A percentile compares a stretch with the other conserved stretches of the same genome.
Evolutionary conservation across 805 yeast species (phyloP).

Genomic region (Grigorovia humatica): DNA sequence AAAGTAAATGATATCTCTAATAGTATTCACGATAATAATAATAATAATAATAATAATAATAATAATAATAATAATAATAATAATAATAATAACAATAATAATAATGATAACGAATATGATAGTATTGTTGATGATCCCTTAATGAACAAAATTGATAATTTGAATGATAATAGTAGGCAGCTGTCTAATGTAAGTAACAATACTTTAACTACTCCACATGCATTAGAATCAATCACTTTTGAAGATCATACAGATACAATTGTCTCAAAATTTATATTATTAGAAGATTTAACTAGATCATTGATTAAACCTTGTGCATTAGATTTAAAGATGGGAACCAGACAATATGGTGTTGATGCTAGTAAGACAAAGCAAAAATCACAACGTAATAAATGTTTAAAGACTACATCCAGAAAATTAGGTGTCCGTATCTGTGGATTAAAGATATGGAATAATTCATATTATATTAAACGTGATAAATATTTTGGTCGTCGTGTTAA

Average conservation of each 20-base stretch:
- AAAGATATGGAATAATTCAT: constrained; percentile 61
- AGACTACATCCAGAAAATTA: constrained; percentile 67
- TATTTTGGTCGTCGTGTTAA: constrained; percentile 78
- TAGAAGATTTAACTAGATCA: constrained; percentile 84
- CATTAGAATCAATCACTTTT: constrained; percentile 7
- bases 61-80: not conserved
- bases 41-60: not conserved
- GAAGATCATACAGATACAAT: constrained; percentile 18
- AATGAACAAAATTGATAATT: too few species aligned
- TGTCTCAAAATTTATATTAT: constrained; percentile 54
- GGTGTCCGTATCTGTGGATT: constrained; percentile 95
- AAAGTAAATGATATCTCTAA: not conserved
- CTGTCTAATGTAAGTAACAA: too few species aligned
- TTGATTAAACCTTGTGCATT: constrained; percentile 81
- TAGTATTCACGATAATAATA: not conserved
- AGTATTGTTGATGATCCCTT: not conserved
- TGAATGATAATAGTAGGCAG: too few species aligned
- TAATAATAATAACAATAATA: not conserved
- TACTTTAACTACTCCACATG: not conserved
- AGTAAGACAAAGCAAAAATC: constrained; percentile 56
- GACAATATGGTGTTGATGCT: constrained; percentile 97
- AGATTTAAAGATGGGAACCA: constrained; percentile 95
- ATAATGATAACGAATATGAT: not conserved
- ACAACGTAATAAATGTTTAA: constrained; percentile 69
- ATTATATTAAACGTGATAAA: constrained; percentile 69